Percentiles rank a stretch among this genome's conserved stretches.
Evolutionary conservation across 1,284 basidiomycete genomes (phyloP).

Genomic region (Rhodofomes roseus): DNA sequence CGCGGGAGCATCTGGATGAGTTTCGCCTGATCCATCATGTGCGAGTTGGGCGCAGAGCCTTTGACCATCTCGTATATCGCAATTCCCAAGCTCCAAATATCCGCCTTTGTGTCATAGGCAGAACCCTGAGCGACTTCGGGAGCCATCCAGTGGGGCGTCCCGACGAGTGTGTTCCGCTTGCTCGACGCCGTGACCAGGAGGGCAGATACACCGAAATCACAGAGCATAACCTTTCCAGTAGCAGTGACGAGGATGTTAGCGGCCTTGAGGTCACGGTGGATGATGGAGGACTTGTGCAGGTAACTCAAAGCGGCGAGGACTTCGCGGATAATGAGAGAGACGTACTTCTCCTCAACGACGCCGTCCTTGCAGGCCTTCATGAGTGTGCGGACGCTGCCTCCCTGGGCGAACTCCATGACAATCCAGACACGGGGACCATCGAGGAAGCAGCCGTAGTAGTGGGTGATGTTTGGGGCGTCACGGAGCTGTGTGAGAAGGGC

Average conservation of each 20-base stretch:
- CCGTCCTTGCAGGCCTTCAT: conserved; percentile 83
- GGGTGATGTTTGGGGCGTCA: conserved; percentile 88
- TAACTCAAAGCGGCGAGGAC: conserved; percentile 84
- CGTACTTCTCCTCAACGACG: conserved; percentile 87
- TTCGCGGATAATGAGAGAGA: conserved; percentile 86
- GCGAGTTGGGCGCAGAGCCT: conserved; percentile 88
- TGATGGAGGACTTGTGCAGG: conserved; percentile 91
- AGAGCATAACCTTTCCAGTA: conserved; percentile 86
- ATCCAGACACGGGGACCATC: conserved; percentile 98
- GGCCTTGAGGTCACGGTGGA: conserved; percentile 96
- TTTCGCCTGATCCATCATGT: conserved; percentile 79
- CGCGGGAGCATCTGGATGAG: conserved; percentile 91
- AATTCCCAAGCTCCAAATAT: conserved; percentile 96
- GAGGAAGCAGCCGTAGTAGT: conserved; percentile 95
- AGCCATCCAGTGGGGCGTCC: conserved; percentile 99
- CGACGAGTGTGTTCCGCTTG: conserved; percentile 93
- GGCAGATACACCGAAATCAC: conserved; percentile 97
- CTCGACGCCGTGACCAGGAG: conserved; percentile 82
- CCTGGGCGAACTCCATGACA: conserved; percentile 97
- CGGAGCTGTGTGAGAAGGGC: conserved; percentile 88
- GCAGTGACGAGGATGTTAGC: conserved; percentile 92
- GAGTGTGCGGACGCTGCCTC: conserved; percentile 90
- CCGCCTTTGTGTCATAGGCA: conserved; percentile 91
- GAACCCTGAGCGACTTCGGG: conserved; percentile 92
- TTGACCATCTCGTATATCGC: conserved; percentile 94